Evolutionary conservation across 352 stramenopile genomes (phyloP).

Genomic region (Globisporangium orthogonon): DNA sequence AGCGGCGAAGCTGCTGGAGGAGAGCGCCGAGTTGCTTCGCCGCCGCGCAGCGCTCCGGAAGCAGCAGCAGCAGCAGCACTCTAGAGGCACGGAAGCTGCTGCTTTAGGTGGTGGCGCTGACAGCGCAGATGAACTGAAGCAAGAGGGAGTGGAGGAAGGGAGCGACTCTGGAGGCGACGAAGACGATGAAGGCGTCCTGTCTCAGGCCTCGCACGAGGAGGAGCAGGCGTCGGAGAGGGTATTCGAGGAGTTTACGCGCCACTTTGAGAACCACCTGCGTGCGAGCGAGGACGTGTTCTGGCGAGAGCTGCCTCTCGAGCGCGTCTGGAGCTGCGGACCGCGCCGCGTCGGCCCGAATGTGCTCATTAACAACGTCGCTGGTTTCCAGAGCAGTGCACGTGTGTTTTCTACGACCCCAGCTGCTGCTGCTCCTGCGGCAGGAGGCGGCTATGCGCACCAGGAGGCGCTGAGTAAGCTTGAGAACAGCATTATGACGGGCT

Average conservation of each 20-base stretch:
- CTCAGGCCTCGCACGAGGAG: neutral
- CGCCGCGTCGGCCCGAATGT: conserved; percentile 68
- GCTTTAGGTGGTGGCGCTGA: neutral
- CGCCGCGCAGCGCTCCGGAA: conserved; percentile 24
- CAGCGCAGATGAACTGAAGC: too few species aligned
- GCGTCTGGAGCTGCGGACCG: conserved; percentile 73
- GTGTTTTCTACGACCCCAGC: conserved; percentile 8
- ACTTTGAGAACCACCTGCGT: conserved; percentile 39
- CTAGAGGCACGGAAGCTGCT: neutral
- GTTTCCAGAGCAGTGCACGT: conserved; percentile 16
- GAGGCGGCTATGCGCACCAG: conserved; percentile 10
- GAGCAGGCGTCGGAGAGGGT: conserved; percentile 6
- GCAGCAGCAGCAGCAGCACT: conserved; percentile 17
- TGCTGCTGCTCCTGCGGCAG: too few species aligned
- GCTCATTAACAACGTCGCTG: conserved; percentile 67
- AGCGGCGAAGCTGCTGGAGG: conserved; percentile 70
- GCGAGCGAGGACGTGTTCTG: conserved; percentile 46
- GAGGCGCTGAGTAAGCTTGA: conserved; percentile 53
- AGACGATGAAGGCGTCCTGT: neutral
- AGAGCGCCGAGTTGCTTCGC: conserved; percentile 45
- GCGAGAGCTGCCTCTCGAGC: conserved; percentile 35
- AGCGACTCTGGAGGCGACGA: neutral
- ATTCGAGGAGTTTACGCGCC: conserved; percentile 26
- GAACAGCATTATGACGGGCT: conserved; percentile 79
- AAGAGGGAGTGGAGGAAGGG: neutral